Evolutionary conservation across 1,284 basidiomycete genomes (phyloP), one percentile per base, ranked within the genome.

Genomic region (Melampsora larici-populina): DNA sequence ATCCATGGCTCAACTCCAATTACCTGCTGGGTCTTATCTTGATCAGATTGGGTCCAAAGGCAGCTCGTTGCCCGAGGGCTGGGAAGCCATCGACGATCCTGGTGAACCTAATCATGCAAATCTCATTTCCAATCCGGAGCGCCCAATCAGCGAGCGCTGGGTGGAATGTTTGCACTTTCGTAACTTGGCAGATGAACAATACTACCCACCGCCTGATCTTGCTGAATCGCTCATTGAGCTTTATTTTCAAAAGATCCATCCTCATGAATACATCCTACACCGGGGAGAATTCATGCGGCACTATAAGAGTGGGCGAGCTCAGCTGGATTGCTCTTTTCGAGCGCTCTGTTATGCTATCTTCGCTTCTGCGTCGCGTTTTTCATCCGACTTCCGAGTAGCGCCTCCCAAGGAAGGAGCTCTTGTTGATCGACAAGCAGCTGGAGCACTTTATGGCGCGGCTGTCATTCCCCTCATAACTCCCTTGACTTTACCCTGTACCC

Each of bases 321-420:
- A 67, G 8, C 48, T 29, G 8, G 64, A 67, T 17, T 40, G 46
- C 36, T 75, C 72, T 6, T 67, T 67, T 60, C 72, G 64, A 26
- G 72, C 72, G n/a, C 72, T 75, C 36, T 75, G 72, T 60, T 75
- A 66, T 29, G 72, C 72, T n/a, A 65, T 75, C 31, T 75, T 75
- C 24, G 63, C 64, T 40, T 36, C 63, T 17, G 72, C 62, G 13
- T 66, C 72, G 24, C 63, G 49, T 15, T 75, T 75, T 43, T 75
- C 72, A 24, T 66, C 40, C 40, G 72, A 75, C 36, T 24, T 36
- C n/a, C 48, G 40, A 49, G 72, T 75, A 11, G 36, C 43, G n/a
- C 31, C 48, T 13, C 13, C 43, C 7, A 48, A 21, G 17, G n/a
- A 33, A 7, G 48, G 48, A 49, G n/a, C 26, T 17, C 9, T 31